Base-by-base conservation (phyloP, 768 basidiomycete genomes). In the Coprinellus micaceus region DNA sequence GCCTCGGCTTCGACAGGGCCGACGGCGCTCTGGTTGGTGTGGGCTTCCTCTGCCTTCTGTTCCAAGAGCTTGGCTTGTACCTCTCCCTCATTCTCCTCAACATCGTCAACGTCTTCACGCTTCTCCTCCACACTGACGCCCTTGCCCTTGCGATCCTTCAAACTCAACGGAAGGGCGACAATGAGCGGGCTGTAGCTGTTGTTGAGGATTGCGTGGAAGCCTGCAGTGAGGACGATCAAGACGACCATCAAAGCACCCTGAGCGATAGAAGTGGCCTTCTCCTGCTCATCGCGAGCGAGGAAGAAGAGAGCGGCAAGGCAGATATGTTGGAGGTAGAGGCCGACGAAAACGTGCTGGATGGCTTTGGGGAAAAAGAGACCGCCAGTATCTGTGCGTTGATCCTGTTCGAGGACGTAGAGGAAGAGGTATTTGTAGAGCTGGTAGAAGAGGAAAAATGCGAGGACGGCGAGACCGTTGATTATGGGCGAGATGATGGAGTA, bases 281-380 rank as follows among this genome's bases (percentile, higher is more conserved):
- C 58, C 26, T 84, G 73, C 22, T 72, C 64, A 60, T 93, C 72
- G 52, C 73, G 76, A 1, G 87, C 83, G 7, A 99, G 79, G 86
- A 99, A 98, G 82, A 98, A 97, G 59, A 98, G 73, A 3, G 89
- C 91, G 29, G 82, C 80, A 33, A 97, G 75, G 67, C 90, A 94
- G 48, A 98, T 64, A 61, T 97, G 87, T 68, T 95, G 83, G 44
- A 99, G 79, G 67, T 99, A 99, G 67, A 98, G 64, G 2, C 96
- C 97, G 21, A 94, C 92, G 61, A 98, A 98, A 28, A 96, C 66
- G 65, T 98, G 97, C 48, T 91, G 85, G 25, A 98, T 83, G 4
- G 97, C 96, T 70, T 87, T 91, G 22, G 95, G 95, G 80, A 94
- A 98, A 78, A 97, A 98, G 48, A 91, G 67, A 0, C 97, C 97